phyloP scores from a whole-genome alignment of 768 basidiomycete genomes.

The Tephrocybe sp. region DNA sequence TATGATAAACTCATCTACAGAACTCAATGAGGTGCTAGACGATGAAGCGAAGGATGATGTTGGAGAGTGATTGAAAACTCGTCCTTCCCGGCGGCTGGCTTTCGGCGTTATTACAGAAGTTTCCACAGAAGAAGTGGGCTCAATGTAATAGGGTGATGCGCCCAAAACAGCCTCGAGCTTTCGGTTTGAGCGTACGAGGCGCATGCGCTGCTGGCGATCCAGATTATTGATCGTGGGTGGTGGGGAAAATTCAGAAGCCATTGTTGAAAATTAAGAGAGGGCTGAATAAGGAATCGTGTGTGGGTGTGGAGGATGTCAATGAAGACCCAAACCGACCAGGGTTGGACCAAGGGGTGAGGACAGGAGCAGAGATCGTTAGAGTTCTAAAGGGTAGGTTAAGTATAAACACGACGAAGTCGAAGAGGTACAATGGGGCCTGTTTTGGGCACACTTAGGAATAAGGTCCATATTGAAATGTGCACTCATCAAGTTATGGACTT shows the following conservation, averaged over 20 bases:
- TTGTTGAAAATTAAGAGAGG: neutral
- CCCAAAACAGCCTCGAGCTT: constrained; percentile 58
- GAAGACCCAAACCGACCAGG: constrained; percentile 14
- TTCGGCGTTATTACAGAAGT: constrained; percentile 2
- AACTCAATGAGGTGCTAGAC: neutral
- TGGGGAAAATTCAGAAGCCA: constrained; percentile 12
- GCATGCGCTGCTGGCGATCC: constrained; percentile 40
- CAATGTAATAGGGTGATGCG: constrained; percentile 34
- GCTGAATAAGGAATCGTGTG: neutral
- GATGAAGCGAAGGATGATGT: constrained; percentile 19
- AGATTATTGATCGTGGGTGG: constrained; percentile 53
- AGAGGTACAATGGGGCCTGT: constrained; percentile 6
- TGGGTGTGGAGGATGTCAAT: neutral
- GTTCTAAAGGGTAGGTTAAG: neutral
- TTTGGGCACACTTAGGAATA: neutral
- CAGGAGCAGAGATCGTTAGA: neutral
- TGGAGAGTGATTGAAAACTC: constrained; percentile 18
- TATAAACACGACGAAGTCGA: constrained; percentile 3
- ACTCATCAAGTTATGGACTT: neutral
- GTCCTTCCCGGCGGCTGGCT: constrained; percentile 18
- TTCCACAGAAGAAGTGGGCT: constrained; percentile 9
- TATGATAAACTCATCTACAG: too few relatives aligned
- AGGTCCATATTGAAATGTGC: neutral
- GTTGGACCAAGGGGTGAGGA: neutral
- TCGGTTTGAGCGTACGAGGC: constrained; percentile 54